Percentiles rank a stretch among this genome's conserved stretches.
Conservation (phyloP, 441 rosid genomes). For the Manihot esculenta region DNA sequence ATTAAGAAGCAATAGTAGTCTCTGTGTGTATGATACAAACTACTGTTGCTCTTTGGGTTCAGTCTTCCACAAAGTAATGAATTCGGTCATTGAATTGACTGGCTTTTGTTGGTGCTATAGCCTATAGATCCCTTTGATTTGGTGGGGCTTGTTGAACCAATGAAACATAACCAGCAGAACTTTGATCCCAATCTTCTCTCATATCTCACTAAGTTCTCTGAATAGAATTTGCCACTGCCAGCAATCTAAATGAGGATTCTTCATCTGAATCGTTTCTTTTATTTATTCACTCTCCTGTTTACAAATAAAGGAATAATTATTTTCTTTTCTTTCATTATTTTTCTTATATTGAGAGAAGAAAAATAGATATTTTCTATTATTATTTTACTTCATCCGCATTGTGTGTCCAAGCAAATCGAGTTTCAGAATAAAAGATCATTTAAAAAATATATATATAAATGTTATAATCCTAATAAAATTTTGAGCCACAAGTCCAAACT, state of each 20-base stretch:
- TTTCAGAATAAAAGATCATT: too few relatives aligned
- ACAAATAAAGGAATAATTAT: too few relatives aligned
- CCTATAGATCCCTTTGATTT: background rate
- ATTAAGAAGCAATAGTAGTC: background rate
- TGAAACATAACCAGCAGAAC: background rate
- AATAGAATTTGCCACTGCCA: constrained; percentile 83
- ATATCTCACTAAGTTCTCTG: constrained; percentile 71
- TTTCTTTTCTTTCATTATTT: too few relatives aligned
- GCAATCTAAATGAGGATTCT: constrained; percentile 57
- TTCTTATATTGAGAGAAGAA: too few relatives aligned
- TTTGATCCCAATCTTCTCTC: constrained; percentile 63
- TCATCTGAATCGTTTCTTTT: too few relatives aligned
- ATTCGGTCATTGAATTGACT: background rate
- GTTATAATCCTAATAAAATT: too few relatives aligned
- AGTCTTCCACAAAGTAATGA: background rate
- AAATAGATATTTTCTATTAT: too few relatives aligned
- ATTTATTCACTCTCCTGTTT: too few relatives aligned
- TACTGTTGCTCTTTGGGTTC: background rate
- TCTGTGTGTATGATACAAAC: background rate
- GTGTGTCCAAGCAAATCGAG: too few relatives aligned
- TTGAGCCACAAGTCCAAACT: too few relatives aligned
- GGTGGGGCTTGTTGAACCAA: background rate
- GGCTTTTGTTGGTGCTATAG: background rate
- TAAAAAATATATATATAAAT: too few relatives aligned
- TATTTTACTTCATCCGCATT: too few relatives aligned